phyloP scores from a whole-genome alignment of 208 protist genomes.

The Acanthamoeba healyi region DNA sequence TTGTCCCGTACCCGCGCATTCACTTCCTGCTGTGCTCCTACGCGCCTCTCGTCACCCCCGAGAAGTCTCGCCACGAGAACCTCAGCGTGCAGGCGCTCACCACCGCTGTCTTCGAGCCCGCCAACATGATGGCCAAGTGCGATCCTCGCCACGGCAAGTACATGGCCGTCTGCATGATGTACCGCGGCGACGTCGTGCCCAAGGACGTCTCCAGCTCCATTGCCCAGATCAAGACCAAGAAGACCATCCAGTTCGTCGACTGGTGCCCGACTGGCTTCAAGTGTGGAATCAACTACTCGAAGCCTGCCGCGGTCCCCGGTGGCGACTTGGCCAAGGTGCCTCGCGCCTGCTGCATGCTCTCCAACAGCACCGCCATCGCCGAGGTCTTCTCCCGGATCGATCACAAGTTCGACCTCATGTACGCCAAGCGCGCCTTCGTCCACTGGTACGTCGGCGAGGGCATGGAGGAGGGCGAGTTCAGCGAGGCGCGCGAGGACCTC shows the following conservation, averaged over 20 bases:
- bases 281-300: constrained; percentile 98
- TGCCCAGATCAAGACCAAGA: constrained; percentile 96
- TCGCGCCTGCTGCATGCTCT: constrained; percentile 96
- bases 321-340: constrained; percentile 96
- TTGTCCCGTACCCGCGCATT: constrained; percentile 98
- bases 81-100: constrained; percentile 96
- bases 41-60: constrained; percentile 94
- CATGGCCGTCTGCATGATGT: constrained; percentile 98
- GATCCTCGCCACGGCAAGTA: constrained; percentile 96
- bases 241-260: constrained; percentile 96
- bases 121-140: constrained; percentile 96
- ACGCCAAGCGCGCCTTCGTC: constrained; percentile 96
- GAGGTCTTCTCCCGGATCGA: constrained; percentile 95
- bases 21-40: constrained; percentile 97
- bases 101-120: constrained; percentile 95
- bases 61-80: constrained; percentile 95
- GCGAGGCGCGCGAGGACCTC: constrained; percentile 96
- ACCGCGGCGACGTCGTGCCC: constrained; percentile 97
- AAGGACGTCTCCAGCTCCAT: constrained; percentile 97
- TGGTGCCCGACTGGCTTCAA: constrained; percentile 98
- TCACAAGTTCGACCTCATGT: constrained; percentile 97
- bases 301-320: constrained; percentile 96
- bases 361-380: constrained; percentile 95
- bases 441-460: constrained; percentile 98
- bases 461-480: constrained; percentile 98